Evolutionary conservation across 148 eudicot species (phyloP).

Genomic region (Silene latifolia): DNA sequence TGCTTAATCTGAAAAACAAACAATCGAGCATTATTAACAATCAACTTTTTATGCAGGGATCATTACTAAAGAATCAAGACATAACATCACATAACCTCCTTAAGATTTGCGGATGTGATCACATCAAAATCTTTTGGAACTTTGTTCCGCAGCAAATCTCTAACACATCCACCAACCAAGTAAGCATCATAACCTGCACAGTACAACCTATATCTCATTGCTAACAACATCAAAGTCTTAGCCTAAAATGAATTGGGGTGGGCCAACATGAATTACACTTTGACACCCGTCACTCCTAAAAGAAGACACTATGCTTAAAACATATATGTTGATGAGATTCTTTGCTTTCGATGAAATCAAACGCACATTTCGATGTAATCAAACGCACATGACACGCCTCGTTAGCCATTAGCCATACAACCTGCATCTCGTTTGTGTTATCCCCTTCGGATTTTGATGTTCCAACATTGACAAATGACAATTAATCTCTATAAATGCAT

Average conservation of each 20-base stretch:
- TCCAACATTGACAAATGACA: too few relatives aligned
- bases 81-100: conserved; percentile 38
- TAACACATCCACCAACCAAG: conserved; percentile 96
- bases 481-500: too few relatives aligned
- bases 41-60: conserved; percentile 5
- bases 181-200: conserved; percentile 78
- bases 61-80: background rate
- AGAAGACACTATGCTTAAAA: conserved; percentile 12
- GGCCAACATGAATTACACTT: too few relatives aligned
- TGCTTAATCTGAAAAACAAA: conserved; percentile 45
- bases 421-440: too few relatives aligned
- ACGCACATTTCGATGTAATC: too few relatives aligned
- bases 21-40: background rate
- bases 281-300: too few relatives aligned
- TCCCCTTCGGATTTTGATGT: too few relatives aligned
- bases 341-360: too few relatives aligned
- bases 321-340: too few relatives aligned
- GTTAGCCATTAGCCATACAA: too few relatives aligned
- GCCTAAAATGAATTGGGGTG: too few relatives aligned
- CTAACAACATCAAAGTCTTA: background rate
- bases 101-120: conserved; percentile 73
- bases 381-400: too few relatives aligned
- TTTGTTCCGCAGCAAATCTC: conserved; percentile 77
- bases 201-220: background rate
- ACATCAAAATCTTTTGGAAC: conserved; percentile 92